These are phyloP conservation scores for Suillus alpinus DNA, from an alignment of 768 basidiomycete genomes.

Conservation along the genomic window DNA sequence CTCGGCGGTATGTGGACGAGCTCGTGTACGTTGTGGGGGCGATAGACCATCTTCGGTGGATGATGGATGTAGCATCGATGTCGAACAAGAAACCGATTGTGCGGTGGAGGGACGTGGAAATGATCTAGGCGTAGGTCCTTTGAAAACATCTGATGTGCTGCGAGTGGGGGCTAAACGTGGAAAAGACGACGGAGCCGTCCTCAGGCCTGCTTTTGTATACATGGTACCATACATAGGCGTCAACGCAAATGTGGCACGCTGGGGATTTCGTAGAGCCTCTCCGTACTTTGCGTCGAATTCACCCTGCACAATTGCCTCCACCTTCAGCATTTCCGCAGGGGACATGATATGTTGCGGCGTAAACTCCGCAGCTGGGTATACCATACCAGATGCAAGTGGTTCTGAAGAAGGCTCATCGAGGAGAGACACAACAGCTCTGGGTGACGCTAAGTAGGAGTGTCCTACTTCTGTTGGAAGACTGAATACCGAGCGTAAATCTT, in stretches of 20 bases:
- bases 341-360: constrained; percentile 66
- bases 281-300: constrained; percentile 24
- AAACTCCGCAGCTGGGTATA: constrained; percentile 40
- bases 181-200: constrained; percentile 27
- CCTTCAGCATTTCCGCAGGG: constrained; percentile 58
- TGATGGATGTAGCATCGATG: constrained; percentile 16
- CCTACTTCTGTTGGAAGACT: constrained; percentile 49
- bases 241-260: constrained; percentile 38
- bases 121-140: constrained; percentile 17
- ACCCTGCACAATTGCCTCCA: constrained; percentile 49
- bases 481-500: constrained; percentile 55
- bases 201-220: constrained; percentile 26
- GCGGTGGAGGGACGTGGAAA: constrained; percentile 35
- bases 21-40: constrained; percentile 49
- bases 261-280: constrained; percentile 22
- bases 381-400: constrained; percentile 35
- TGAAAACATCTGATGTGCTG: constrained; percentile 17
- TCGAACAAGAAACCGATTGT: constrained; percentile 21
- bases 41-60: constrained; percentile 38
- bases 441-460: constrained; percentile 19
- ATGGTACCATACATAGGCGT: constrained; percentile 32
- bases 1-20: constrained; percentile 14
- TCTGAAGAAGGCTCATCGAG: constrained; percentile 48
- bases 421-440: constrained; percentile 33
- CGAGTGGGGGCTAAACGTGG: constrained; percentile 18